These are phyloP conservation scores for Theileria equi DNA, from an alignment of 169 alveolate genomes.

Conservation along the genomic window DNA sequence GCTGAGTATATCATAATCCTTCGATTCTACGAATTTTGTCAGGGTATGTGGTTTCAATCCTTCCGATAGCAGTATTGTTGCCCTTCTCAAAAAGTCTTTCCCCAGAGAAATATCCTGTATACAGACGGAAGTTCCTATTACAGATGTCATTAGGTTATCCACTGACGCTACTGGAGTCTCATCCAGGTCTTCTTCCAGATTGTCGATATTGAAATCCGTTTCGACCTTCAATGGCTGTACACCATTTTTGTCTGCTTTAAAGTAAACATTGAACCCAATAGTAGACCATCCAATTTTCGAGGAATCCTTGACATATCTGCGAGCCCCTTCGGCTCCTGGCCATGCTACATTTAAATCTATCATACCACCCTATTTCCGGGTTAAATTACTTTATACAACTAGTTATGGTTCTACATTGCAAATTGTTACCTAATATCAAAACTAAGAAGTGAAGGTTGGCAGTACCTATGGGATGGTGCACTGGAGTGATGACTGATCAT, in stretches of 20 bases:
- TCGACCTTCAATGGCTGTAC: conserved; percentile 1
- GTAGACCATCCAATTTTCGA: conserved; percentile 33
- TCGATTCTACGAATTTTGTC: conserved; percentile 22
- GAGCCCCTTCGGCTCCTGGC: conserved; percentile 16
- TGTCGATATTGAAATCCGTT: background rate
- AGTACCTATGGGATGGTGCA: too few relatives aligned
- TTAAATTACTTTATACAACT: too few relatives aligned
- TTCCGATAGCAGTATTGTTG: conserved; percentile 40
- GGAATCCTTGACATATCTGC: background rate
- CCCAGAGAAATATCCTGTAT: conserved; percentile 10
- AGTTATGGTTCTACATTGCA: too few relatives aligned
- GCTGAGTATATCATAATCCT: conserved; percentile 48
- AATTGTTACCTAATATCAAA: too few relatives aligned
- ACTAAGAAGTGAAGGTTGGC: too few relatives aligned
- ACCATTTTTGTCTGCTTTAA: conserved; percentile 17
- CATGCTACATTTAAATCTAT: conserved; percentile 49
- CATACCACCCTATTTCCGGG: too few relatives aligned
- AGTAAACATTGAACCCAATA: conserved; percentile 48
- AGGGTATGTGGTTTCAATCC: conserved; percentile 52
- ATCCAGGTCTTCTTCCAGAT: background rate
- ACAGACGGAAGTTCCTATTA: background rate
- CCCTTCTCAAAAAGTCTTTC: conserved; percentile 26
- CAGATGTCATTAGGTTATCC: background rate
- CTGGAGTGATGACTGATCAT: too few relatives aligned
- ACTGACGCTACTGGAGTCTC: background rate